Conservation (phyloP, 2,329 filamentous ascomycete genomes). For the Aschersonia sp. region DNA sequence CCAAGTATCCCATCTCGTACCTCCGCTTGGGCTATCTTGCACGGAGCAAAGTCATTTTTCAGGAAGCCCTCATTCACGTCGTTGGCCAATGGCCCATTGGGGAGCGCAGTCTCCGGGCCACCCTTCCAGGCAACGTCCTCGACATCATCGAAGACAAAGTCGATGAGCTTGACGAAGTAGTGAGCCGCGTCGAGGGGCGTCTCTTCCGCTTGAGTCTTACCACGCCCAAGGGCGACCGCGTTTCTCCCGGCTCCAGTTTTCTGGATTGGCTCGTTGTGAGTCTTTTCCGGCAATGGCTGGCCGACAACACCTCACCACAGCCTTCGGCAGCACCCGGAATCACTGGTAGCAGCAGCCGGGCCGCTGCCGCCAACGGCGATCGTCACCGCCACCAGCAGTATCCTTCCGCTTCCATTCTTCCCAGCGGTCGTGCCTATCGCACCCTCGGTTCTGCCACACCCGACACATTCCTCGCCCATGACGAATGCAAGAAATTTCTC, state of each 20-base stretch:
- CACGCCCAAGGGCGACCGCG: conserved; percentile 67
- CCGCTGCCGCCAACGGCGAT: too few species aligned
- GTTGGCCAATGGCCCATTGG: conserved; percentile 87
- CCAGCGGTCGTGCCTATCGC: conserved; percentile 62
- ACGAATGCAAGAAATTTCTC: conserved; percentile 82
- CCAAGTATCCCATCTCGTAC: conserved; percentile 88
- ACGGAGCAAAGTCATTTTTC: conserved; percentile 68
- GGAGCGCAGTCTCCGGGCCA: conserved; percentile 58
- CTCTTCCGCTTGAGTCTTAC: conserved; percentile 71
- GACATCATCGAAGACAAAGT: conserved; percentile 93
- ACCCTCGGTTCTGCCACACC: conserved; percentile 49
- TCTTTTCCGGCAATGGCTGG: conserved; percentile 84
- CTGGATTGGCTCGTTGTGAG: conserved; percentile 81
- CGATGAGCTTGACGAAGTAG: conserved; percentile 74
- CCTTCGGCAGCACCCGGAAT: conserved; percentile 12
- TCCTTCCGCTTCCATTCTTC: conserved; percentile 28
- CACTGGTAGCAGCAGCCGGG: conserved; percentile 6
- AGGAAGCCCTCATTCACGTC: conserved; percentile 82
- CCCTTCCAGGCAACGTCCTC: conserved; percentile 61
- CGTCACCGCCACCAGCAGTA: too few species aligned
- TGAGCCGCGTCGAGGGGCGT: conserved; percentile 64
- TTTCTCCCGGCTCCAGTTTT: conserved; percentile 65
- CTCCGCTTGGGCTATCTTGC: conserved; percentile 79
- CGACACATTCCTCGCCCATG: conserved; percentile 59
- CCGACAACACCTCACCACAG: conserved; percentile 67